Evolutionary conservation across 192 early-diverging fungal genomes (phyloP), one percentile per base, ranked within the genome.

Genomic region (Funneliformis mosseae): DNA sequence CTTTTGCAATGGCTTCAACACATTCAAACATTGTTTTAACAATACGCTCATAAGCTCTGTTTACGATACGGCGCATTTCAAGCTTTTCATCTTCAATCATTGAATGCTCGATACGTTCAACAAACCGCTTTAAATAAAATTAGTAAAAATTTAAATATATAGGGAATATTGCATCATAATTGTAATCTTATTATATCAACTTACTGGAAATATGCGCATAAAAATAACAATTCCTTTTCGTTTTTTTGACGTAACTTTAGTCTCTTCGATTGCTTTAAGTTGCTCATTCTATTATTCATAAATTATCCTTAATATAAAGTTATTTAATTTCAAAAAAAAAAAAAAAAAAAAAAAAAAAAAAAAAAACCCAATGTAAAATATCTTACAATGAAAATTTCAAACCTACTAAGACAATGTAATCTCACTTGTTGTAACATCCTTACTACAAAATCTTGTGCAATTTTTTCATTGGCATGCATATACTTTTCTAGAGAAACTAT

Each of bases 221-320:
- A 95, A 96, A 0, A 93, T 89, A n/a, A 97, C 84, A n/a, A 96
- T 94, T 21, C 97, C 97, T 70, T 88, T 92, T 6, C 97, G 90
- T 84, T 95, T 95, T 77, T 95, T 95, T 43, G 92, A 90, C 25
- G 92, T 95, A 76, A 96, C 88, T 83, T 96, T 95, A 21, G 95
- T 96, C 25, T 96, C 96, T 60, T 99, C 97, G 74, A 99, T 97
- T 16, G 88, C 89, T 77, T 90, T 91, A 33, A 96, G 86, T 84
- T 99, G 97, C 42, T 98, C 96, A 18, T 93, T 92, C 91, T 92
- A 83, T 4, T 38, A 14, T 71, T 18, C 28, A 55, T 41, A 55
- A 62, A 75, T 33, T 11, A 83, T 50, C 38, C 0, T 46, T 55
- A 45, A 81, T 18, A 59, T 71, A 38, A 45, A 69, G 68, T 42